Conservation (phyloP, 2,329 filamentous ascomycete species). For the Diplodia sapinea region DNA sequence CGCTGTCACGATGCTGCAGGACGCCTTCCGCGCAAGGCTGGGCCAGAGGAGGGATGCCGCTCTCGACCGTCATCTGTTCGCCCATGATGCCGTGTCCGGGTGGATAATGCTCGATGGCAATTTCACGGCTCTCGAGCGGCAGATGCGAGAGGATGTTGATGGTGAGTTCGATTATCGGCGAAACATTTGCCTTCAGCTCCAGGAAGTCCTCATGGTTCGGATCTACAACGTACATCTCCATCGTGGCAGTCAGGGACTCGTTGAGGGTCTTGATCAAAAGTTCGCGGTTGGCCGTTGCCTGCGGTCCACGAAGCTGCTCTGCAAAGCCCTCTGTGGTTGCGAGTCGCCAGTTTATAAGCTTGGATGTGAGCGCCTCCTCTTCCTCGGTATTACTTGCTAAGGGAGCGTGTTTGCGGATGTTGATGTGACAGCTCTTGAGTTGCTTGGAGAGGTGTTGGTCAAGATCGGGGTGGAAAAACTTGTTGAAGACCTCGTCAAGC, state of each 20-base stretch:
- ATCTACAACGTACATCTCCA: slow-evolving; percentile 76
- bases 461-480: slow-evolving; percentile 88
- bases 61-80: slow-evolving; percentile 84
- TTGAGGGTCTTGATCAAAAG: slow-evolving; percentile 65
- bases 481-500: slow-evolving; percentile 87
- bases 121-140: slow-evolving; percentile 88
- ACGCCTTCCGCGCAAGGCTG: slow-evolving; percentile 46
- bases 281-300: slow-evolving; percentile 69
- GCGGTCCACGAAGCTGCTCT: slow-evolving; percentile 68
- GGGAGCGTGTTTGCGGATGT: slow-evolving; percentile 79
- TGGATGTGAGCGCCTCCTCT: slow-evolving; percentile 82
- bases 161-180: slow-evolving; percentile 91
- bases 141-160: slow-evolving; percentile 85
- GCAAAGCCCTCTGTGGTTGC: slow-evolving; percentile 90
- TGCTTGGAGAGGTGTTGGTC: slow-evolving; percentile 76
- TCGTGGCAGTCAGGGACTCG: slow-evolving; percentile 69
- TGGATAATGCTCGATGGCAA: slow-evolving; percentile 82
- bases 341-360: slow-evolving; percentile 91
- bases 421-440: slow-evolving; percentile 85
- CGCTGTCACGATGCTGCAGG: slow-evolving; percentile 23
- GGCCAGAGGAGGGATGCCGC: slow-evolving; percentile 55
- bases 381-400: slow-evolving; percentile 81
- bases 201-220: slow-evolving; percentile 71
- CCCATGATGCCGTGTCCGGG: slow-evolving; percentile 74
- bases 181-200: slow-evolving; percentile 78